A percentile compares a stretch with the other conserved stretches of the same genome.
Conservation (phyloP, 116 monocot genomes). For the Dioscorea cayenensis region DNA sequence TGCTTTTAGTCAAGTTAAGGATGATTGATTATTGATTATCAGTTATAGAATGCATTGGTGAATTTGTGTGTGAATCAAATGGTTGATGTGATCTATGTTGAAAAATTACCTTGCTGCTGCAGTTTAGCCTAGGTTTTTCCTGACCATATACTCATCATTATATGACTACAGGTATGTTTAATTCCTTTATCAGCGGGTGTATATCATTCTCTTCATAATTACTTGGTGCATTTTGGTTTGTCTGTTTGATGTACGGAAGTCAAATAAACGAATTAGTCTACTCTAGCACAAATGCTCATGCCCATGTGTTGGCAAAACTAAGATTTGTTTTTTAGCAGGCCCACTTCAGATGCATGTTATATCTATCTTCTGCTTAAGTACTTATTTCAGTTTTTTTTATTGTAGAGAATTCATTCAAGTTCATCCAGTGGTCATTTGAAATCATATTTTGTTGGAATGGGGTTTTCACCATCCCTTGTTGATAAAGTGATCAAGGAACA, state of each 20-base stretch:
- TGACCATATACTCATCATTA: background rate
- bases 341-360: no score
- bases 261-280: no score
- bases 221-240: no score
- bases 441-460: conserved; percentile 61
- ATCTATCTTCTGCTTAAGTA: background rate
- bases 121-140: background rate
- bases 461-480: conserved; percentile 51
- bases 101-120: background rate
- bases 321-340: background rate
- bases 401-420: conserved; percentile 36
- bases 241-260: no score
- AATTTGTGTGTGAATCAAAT: no score
- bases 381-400: background rate
- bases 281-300: no score
- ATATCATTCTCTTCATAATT: no score
- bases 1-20: no score
- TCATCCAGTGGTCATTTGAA: conserved; percentile 35
- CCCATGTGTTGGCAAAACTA: no score
- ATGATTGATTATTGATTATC: no score
- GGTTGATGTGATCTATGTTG: background rate
- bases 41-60: no score
- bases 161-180: background rate
- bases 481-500: conserved; percentile 55
- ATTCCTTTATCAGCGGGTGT: background rate